phyloP scores from a whole-genome alignment of 345 rosid species.

The Euphorbia pulcherrima region DNA sequence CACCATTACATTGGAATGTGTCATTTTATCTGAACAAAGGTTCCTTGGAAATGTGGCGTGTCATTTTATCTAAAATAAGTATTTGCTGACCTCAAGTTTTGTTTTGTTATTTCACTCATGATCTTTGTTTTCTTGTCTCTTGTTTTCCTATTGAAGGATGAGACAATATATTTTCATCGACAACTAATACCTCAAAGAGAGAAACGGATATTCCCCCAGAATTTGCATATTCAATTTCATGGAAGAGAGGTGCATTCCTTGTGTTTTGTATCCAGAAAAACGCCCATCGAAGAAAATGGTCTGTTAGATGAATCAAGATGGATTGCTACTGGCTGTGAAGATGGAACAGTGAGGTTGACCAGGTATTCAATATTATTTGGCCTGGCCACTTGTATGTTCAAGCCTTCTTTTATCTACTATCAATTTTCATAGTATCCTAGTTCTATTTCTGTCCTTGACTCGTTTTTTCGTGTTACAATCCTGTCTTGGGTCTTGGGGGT shows the following conservation, averaged over 20 bases:
- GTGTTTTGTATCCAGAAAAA: slow-evolving; percentile 58
- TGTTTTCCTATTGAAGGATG: slow-evolving; percentile 50
- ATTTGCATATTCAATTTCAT: slow-evolving; percentile 81
- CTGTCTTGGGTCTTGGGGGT: slow-evolving; percentile 23
- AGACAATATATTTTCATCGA: slow-evolving; percentile 67
- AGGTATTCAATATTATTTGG: slow-evolving; percentile 37
- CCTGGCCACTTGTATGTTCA: background rate
- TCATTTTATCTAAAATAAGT: too few relatives aligned
- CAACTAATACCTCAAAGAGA: slow-evolving; percentile 46
- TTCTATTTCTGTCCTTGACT: background rate
- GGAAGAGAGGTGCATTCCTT: slow-evolving; percentile 93
- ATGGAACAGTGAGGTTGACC: slow-evolving; percentile 95
- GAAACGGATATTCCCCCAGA: slow-evolving; percentile 57
- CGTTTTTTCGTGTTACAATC: background rate
- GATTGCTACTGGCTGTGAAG: slow-evolving; percentile 97
- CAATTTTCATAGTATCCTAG: background rate
- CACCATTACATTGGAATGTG: too few relatives aligned
- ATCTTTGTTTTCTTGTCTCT: background rate
- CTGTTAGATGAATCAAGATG: slow-evolving; percentile 50
- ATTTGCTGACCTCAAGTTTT: too few relatives aligned
- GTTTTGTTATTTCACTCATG: background rate
- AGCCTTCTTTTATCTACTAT: slow-evolving; percentile 1
- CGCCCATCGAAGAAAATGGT: slow-evolving; percentile 25
- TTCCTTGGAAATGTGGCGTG: background rate
- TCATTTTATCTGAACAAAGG: too few relatives aligned